Base-by-base conservation (phyloP, 176 grass and related monocot genomes). In the Chloris gayana region DNA sequence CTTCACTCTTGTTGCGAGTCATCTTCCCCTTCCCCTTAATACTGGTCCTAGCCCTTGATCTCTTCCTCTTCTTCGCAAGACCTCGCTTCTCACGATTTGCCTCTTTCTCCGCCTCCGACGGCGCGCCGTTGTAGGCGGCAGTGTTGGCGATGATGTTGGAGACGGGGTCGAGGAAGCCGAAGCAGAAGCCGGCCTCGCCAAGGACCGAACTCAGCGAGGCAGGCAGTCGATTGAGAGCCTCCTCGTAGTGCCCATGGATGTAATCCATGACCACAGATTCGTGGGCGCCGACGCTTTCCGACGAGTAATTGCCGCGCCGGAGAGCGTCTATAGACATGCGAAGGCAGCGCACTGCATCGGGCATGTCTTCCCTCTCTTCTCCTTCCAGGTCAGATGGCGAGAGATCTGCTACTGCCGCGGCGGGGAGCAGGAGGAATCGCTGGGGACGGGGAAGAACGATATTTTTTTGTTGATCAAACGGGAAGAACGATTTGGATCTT, bases 91-190 rank as follows among this genome's bases (percentile, higher is more conserved):
- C 57, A 1, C 13, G 57, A 9, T 27, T 6, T 7, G n/a, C 38
- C 12, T 27, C 6, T 8, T 18, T 26, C 14, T 18, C 12, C 41
- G n/a, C 13, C 24, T 2, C 7, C 15, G 2, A 9, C 26, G 3
- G 42, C 25, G 69, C 13, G 46, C 14, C 46, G 0, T 44, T 30
- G 69, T 49, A 31, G 69, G 26, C 15, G 14, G 46, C 46, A 26
- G 46, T 72, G 44, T 72, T 72, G 25, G 44, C 9, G 41, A 44
- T 44, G 41, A 44, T 44, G 41, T 44, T 44, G 41, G 41, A 44
- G 41, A 44, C 41, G 14, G 69, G 44, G 3, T 72, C 69, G 15
- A 72, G 69, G 42, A 72, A 31, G 14, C 69, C 69, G 44, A 72
- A 31, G 69, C 69, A 31, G 25, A 31, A 14, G 69, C 69, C 44